Evolutionary conservation across 1,284 basidiomycete species (phyloP), one percentile per base, ranked within the genome.

Genomic region (Pascua guehoae): DNA sequence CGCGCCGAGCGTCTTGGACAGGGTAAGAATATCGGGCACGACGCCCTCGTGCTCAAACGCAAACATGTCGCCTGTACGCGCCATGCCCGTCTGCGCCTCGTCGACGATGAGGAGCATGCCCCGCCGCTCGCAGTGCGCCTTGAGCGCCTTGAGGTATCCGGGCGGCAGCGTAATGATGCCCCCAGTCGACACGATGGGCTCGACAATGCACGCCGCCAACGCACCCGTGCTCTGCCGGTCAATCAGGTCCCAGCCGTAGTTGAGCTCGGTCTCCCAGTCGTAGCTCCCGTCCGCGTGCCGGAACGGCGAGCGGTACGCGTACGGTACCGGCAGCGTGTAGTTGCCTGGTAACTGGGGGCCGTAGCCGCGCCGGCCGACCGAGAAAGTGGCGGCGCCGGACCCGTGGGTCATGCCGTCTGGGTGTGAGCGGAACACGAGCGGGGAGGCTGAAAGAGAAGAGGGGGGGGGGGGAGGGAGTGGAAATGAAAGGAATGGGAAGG

Each of bases 1-100:
- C 71, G 94, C 94, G 40, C 91, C 93, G 17, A 97, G 81, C 15
- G 93, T 93, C 84, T 96, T 96, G 18, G 92, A 92, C 54, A 91
- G 85, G 36, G 86, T 78, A 76, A 95, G 78, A 57, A 96, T 86
- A 71, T 96, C 91, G 4, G 91, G 91, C 42, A 82, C 79, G 45
- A 95, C 88, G 4, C 85, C 85, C 55, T 87, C 87, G 67, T 89
- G 84, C 74, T 91, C 85, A 53, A 88, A 82, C 16, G 84, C 84
- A 43, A 69, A 71, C 66, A 71, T 67, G 49, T 67, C 85, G 14
- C 91, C 92, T 0, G 91, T 89, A 49, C 91, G 78, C 1, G 86
- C 89, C 71, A 89, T 89, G 0, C 92, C 92, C 63, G 84, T 84
- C 79, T 95, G 92, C 8, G 91, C 88, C 74, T 92, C 89, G 64